phyloP scores from a whole-genome alignment of 2,329 filamentous ascomycete genomes.

The Graphilbum fragrans region DNA sequence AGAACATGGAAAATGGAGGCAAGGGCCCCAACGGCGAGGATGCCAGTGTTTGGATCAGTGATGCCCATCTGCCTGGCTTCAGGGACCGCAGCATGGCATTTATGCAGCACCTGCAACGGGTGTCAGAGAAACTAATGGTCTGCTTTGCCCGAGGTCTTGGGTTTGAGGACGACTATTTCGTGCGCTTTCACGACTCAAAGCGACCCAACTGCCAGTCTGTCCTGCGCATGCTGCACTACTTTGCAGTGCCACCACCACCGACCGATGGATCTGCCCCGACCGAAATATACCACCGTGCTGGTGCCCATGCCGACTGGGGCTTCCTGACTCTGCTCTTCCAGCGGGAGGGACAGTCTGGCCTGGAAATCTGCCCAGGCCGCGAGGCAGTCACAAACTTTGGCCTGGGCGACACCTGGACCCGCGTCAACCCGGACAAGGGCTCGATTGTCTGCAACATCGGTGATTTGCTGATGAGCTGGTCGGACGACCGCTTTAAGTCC shows the following conservation, averaged over 20 bases:
- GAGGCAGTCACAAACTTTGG: constrained; percentile 48
- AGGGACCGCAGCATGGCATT: constrained; percentile 30
- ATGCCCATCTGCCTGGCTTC: constrained; percentile 34
- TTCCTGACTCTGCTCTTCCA: constrained; percentile 53
- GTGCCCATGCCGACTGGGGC: constrained; percentile 49
- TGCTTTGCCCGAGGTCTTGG: constrained; percentile 46
- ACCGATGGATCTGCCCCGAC: constrained; percentile 23
- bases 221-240: constrained; percentile 18
- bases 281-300: constrained; percentile 43
- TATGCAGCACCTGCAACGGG: constrained; percentile 38
- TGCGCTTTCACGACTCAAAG: constrained; percentile 37
- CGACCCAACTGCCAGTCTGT: constrained; percentile 41
- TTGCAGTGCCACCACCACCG: constrained; percentile 7
- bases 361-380: constrained; percentile 53
- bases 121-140: constrained; percentile 44
- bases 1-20: constrained; percentile 31
- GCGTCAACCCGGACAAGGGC: constrained; percentile 39
- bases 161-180: constrained; percentile 38
- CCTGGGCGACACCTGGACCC: constrained; percentile 49
- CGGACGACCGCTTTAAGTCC: constrained; percentile 54
- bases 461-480: constrained; percentile 55
- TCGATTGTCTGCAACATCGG: constrained; percentile 55
- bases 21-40: constrained; percentile 15
- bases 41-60: constrained; percentile 32
- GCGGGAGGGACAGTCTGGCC: constrained; percentile 42